phyloP scores from a whole-genome alignment of 495 filamentous ascomycete genomes.

The Penicillium subrubescens region DNA sequence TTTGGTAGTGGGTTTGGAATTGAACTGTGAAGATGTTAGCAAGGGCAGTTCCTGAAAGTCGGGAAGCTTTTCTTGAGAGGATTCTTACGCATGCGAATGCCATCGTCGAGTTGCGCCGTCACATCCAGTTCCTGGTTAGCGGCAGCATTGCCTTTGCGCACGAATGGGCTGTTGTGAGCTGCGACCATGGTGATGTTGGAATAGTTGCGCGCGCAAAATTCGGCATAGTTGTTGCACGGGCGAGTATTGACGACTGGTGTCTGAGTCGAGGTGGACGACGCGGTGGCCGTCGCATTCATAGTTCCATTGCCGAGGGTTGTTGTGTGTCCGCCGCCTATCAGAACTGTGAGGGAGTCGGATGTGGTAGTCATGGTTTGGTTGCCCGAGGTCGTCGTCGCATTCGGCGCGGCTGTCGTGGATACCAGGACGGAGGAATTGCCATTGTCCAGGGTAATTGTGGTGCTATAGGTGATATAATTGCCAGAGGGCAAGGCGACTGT shows the following conservation, averaged over 20 bases:
- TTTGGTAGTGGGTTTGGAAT: constrained; percentile 75
- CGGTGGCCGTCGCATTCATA: constrained; percentile 41
- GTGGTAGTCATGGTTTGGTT: constrained; percentile 41
- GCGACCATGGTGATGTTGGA: constrained; percentile 88
- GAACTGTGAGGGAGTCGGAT: constrained; percentile 40
- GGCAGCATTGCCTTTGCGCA: constrained; percentile 64
- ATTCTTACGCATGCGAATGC: constrained; percentile 73
- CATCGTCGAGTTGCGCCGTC: constrained; percentile 77
- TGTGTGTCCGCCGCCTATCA: constrained; percentile 38
- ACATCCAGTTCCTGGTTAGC: constrained; percentile 77
- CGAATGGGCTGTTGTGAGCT: constrained; percentile 88
- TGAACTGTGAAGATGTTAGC: constrained; percentile 57
- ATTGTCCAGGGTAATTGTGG: constrained; percentile 40
- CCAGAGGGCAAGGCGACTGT: constrained; percentile 34
- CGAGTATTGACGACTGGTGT: constrained; percentile 65
- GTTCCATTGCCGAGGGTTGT: constrained; percentile 48
- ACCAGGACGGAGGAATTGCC: constrained; percentile 24
- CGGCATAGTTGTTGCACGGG: constrained; percentile 85
- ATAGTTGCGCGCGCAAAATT: constrained; percentile 80
- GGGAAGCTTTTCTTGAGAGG: no score
- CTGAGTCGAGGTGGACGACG: constrained; percentile 42
- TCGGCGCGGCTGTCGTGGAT: constrained; percentile 21
- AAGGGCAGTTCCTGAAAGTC: background rate
- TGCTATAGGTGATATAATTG: constrained; percentile 40
- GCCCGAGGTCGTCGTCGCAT: constrained; percentile 26